A percentile compares a stretch with the other conserved stretches of the same genome.
These are phyloP conservation scores for Borovskyia barvae DNA, from an alignment of 208 protist species.

Conservation along the genomic window DNA sequence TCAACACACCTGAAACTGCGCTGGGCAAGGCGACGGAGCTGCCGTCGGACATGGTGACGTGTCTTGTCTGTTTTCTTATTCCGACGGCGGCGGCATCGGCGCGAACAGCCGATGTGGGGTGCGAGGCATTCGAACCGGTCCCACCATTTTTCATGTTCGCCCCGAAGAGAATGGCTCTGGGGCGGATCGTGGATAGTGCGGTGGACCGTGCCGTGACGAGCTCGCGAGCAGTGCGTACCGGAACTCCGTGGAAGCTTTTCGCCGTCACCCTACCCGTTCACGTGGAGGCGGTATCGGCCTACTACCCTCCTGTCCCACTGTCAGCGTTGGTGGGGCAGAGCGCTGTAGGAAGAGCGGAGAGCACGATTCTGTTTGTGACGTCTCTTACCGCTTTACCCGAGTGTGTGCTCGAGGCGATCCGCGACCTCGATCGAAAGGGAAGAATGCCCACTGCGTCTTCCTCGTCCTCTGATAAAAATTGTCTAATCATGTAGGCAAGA, in stretches of 20 bases:
- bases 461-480: conserved; percentile 5
- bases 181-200: conserved; percentile 59
- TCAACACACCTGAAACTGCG: conserved; percentile 59
- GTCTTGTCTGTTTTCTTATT: conserved; percentile 51
- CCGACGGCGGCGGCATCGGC: conserved; percentile 4
- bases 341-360: conserved; percentile 6
- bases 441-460: background rate
- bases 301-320: conserved; percentile 48
- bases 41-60: conserved; percentile 48
- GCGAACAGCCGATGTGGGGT: background rate
- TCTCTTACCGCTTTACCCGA: conserved; percentile 25
- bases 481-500: conserved; percentile 4
- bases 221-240: conserved; percentile 26
- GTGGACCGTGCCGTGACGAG: conserved; percentile 49
- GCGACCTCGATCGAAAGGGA: conserved; percentile 18
- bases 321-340: conserved; percentile 44
- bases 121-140: conserved; percentile 33
- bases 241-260: conserved; percentile 46
- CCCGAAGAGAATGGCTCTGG: conserved; percentile 49
- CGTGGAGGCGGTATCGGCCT: conserved; percentile 17
- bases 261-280: conserved; percentile 41
- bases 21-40: conserved; percentile 61
- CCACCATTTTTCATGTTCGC: conserved; percentile 75
- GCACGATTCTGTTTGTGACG: conserved; percentile 30
- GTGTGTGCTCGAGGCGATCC: conserved; percentile 25